Base-by-base conservation (phyloP, 352 stramenopile genomes). In the Phytophthora chlamydospora region DNA sequence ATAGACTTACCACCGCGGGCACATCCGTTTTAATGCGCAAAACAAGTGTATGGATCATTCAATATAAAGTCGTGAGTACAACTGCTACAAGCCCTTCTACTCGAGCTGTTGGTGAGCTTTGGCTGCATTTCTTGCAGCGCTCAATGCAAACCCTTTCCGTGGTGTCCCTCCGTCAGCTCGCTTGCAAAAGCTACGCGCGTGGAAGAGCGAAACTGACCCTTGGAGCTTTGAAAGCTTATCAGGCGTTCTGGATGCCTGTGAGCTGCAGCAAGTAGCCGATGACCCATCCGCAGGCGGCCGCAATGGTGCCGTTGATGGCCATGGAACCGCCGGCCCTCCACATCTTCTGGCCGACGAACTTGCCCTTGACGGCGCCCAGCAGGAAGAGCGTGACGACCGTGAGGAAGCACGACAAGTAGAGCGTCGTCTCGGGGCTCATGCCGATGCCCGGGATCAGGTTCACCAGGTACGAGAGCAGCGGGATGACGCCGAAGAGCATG, bases 311-410 rank as follows among this genome's bases (percentile, higher is more conserved):
- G 62, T 94, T 94, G 42, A 92, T 69, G 0, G 83, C 83, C 85
- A 94, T 94, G 45, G 78, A 93, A 17, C 58, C 44, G 27, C 85
- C 85, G 2, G 81, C 75, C 49, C 73, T 66, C 55, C 61, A 88
- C 85, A 86, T 93, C 65, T 85, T 68, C 68, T 94, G 85, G 29
- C 85, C 85, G 0, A 94, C 85, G 44, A 91, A 93, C 58, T 65
- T 88, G 29, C 82, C 85, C 78, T 99, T 98, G 24, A 98, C 83
- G 16, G 89, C 93, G 44, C 96, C 96, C 54, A 99, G 75, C 12
- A 96, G 41, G 69, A 98, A 99, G 14, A 99, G 72, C 33, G 97
- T 97, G 51, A 97, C 69, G 33, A 92, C 91, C 5, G 96, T 98
- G 12, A 98, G 80, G 43, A 95, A 71, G 72, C 95, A 98, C n/a